Percentiles rank a stretch among this genome's conserved stretches.
Conservation (phyloP, 352 stramenopile genomes). For the Pythium apleroticum region DNA sequence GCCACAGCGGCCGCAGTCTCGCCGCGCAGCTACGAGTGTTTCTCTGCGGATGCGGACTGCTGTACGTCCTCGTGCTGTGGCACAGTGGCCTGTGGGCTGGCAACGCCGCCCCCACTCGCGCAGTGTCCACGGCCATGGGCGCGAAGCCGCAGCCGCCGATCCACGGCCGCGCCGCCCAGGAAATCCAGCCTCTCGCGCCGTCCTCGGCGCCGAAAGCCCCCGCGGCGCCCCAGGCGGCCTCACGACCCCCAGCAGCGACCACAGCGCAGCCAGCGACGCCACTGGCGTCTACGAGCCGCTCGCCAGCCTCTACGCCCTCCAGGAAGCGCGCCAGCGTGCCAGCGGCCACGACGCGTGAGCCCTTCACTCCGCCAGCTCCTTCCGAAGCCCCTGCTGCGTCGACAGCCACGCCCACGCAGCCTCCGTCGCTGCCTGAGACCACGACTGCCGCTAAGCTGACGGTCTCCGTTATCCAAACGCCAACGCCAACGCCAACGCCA, state of each 20-base stretch:
- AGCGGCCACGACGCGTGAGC: not conserved
- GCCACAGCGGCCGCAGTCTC: constrained; percentile 7
- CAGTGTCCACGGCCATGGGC: not conserved
- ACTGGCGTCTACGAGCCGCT: not conserved
- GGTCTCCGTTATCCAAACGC: not conserved
- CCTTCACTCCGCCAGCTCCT: too few species aligned
- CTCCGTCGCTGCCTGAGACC: too few species aligned
- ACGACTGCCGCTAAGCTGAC: not conserved
- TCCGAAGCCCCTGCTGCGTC: too few species aligned
- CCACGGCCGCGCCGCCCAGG: not conserved
- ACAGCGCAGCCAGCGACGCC: not conserved
- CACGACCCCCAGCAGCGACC: too few species aligned
- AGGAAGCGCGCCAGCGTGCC: not conserved
- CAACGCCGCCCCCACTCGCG: not conserved
- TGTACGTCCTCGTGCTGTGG: constrained; percentile 31
- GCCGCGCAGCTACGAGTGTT: constrained; percentile 16
- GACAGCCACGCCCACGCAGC: too few species aligned
- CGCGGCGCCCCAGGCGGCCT: too few species aligned
- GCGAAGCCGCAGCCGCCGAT: not conserved
- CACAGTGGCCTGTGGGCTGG: constrained; percentile 23
- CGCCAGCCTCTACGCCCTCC: not conserved
- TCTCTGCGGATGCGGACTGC: constrained; percentile 27
- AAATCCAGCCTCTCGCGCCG: not conserved
- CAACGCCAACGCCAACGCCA: not conserved
- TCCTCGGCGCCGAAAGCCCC: not conserved